Conservation (phyloP, 169 alveolate genomes). For the Plasmodium inui region DNA sequence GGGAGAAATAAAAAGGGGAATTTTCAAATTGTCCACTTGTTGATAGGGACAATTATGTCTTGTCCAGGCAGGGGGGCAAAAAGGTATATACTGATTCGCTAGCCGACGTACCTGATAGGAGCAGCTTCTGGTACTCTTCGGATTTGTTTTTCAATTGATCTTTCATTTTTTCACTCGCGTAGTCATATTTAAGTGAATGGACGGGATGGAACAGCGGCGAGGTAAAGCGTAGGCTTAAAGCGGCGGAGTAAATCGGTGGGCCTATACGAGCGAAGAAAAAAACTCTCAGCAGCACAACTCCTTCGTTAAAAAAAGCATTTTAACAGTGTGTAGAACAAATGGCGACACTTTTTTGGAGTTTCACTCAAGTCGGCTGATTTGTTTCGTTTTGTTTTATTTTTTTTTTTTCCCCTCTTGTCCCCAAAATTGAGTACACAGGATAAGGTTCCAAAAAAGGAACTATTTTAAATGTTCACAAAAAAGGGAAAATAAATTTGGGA, state of each 20-base stretch:
- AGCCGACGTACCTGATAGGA: slow-evolving; percentile 28
- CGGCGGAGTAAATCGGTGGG: not conserved
- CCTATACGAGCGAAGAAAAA: not conserved
- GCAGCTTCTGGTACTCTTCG: slow-evolving; percentile 15
- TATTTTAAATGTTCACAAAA: not conserved
- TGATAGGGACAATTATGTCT: no score
- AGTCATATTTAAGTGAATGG: not conserved
- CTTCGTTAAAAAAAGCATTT: not conserved
- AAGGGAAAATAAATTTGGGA: slow-evolving; percentile 2
- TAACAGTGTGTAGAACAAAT: not conserved
- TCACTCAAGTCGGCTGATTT: not conserved
- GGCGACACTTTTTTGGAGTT: not conserved
- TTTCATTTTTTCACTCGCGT: slow-evolving; percentile 23
- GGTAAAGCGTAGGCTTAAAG: not conserved
- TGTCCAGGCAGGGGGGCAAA: not conserved
- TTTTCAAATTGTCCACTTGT: not conserved
- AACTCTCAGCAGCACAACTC: not conserved
- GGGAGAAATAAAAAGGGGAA: not conserved
- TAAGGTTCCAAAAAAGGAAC: not conserved
- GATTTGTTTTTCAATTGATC: not conserved
- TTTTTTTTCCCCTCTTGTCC: not conserved
- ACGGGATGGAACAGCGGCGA: not conserved
- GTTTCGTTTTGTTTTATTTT: not conserved
- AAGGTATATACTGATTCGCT: not conserved
- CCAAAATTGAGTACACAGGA: not conserved